A percentile compares a stretch with the other conserved stretches of the same genome.
Conservation (phyloP, 139 green algal species). For the Chlorella ohadii region DNA sequence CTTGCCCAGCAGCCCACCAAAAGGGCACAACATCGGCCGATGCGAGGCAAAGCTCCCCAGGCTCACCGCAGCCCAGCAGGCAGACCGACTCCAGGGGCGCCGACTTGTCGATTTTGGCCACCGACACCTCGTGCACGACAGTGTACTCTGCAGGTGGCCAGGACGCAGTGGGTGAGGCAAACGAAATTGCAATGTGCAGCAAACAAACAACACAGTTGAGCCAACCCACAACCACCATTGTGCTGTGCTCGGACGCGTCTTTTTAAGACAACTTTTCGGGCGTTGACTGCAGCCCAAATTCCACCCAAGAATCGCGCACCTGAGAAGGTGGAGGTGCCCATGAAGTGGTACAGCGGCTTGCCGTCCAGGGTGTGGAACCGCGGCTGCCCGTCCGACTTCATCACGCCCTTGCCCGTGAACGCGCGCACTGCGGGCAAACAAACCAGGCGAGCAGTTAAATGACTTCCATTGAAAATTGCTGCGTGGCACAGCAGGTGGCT, state of each 20-base stretch:
- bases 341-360: conserved; percentile 98
- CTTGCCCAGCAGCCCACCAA: too few species aligned
- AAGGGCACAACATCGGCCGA: too few species aligned
- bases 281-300: too few species aligned
- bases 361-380: conserved; percentile 86
- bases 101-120: conserved; percentile 78
- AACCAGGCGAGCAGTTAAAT: neutral
- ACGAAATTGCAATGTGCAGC: too few species aligned
- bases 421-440: conserved; percentile 57
- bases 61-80: conserved; percentile 89
- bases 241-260: too few species aligned
- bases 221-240: too few species aligned
- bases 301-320: neutral
- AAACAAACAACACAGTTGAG: too few species aligned
- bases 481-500: neutral
- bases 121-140: conserved; percentile 92
- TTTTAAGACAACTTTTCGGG: too few species aligned
- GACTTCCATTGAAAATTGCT: neutral
- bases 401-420: conserved; percentile 93
- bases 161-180: too few species aligned
- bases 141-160: conserved; percentile 87
- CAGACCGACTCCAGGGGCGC: conserved; percentile 87
- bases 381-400: conserved; percentile 86
- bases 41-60: too few species aligned
- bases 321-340: conserved; percentile 97